phyloP scores from a whole-genome alignment of 2,329 filamentous ascomycete species.

The Epicoccum sorghinum region DNA sequence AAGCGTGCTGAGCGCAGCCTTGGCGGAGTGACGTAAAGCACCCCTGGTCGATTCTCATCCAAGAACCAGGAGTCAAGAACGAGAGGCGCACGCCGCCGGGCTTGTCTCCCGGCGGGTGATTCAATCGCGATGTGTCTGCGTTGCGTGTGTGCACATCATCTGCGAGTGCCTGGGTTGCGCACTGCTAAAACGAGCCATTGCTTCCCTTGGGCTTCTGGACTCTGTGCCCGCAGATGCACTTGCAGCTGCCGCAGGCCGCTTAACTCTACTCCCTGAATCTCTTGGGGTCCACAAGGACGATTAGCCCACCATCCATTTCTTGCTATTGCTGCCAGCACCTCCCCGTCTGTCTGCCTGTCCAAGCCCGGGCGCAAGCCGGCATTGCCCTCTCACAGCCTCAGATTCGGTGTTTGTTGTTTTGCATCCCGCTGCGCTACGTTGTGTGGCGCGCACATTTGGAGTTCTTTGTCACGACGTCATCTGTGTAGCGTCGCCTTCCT shows the following conservation, averaged over 20 bases:
- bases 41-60: background rate
- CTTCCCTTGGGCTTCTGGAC: background rate
- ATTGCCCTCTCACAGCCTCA: slow-evolving; percentile 10
- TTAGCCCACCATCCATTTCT: slow-evolving; percentile 18
- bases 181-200: background rate
- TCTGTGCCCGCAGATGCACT: slow-evolving; percentile 2
- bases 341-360: slow-evolving; percentile 5
- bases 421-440: slow-evolving; percentile 2
- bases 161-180: background rate
- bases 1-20: background rate
- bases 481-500: background rate
- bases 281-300: slow-evolving; percentile 11
- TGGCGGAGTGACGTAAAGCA: slow-evolving; percentile 8
- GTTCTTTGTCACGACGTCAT: slow-evolving; percentile 14
- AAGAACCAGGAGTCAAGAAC: background rate
- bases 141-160: background rate
- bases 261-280: slow-evolving; percentile 7
- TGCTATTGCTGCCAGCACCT: slow-evolving; percentile 10
- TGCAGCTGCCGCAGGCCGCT: slow-evolving; percentile 9
- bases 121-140: slow-evolving; percentile 1
- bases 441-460: background rate
- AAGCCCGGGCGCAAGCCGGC: slow-evolving; percentile 12
- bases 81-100: slow-evolving; percentile 5
- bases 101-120: background rate
- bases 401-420: background rate